Conservation (phyloP, 2,329 filamentous ascomycete genomes). For the Delphinella strobiligena region DNA sequence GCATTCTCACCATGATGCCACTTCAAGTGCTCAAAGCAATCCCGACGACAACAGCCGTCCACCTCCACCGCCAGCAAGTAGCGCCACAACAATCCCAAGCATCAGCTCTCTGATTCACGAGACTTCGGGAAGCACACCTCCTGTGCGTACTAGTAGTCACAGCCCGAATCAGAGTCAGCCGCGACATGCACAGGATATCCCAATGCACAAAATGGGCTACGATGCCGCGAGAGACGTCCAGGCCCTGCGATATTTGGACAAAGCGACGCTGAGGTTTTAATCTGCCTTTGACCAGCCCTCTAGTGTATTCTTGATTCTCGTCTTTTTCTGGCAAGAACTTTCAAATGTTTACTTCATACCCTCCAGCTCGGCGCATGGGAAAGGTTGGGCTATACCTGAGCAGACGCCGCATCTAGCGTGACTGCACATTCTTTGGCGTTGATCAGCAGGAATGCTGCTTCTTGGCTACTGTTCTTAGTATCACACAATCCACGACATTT, state of each 20-base stretch:
- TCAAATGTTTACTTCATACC: too few species aligned
- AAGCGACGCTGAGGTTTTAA: constrained; percentile 20
- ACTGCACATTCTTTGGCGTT: too few species aligned
- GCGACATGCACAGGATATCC: constrained; percentile 22
- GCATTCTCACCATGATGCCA: not conserved
- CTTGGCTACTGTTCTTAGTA: too few species aligned
- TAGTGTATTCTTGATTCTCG: too few species aligned
- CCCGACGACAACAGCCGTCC: constrained; percentile 24
- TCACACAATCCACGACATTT: too few species aligned
- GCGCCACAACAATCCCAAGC: constrained; percentile 37
- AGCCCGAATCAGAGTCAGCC: constrained; percentile 17
- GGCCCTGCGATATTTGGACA: constrained; percentile 24
- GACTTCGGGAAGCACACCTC: constrained; percentile 3
- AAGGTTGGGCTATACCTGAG: too few species aligned
- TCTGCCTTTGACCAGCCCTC: too few species aligned
- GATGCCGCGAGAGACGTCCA: constrained; percentile 24
- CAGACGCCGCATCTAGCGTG: too few species aligned
- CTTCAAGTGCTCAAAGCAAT: constrained; percentile 1
- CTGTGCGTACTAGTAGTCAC: constrained; percentile 15
- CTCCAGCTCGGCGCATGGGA: too few species aligned
- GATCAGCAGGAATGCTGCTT: too few species aligned
- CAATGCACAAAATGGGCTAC: constrained; percentile 25
- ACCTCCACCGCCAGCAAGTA: constrained; percentile 17
- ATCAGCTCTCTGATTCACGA: constrained; percentile 33
- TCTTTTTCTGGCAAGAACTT: too few species aligned